Conservation (phyloP, 2,329 filamentous ascomycete species). For the Byssoonygena ceratinophila region DNA sequence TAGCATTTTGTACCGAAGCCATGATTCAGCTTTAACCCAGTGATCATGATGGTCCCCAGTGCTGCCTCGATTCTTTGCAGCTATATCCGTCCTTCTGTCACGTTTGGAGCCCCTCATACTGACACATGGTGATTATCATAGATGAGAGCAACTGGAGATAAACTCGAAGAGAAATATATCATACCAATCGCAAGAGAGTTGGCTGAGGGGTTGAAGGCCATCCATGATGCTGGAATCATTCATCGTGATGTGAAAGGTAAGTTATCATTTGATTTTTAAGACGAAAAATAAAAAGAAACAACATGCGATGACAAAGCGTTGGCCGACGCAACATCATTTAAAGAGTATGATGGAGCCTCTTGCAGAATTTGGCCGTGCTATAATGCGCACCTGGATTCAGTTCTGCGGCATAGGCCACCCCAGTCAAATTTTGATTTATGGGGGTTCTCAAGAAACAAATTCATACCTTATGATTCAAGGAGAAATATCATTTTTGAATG, state of each 20-base stretch:
- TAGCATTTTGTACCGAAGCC: not conserved
- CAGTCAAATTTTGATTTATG: too few species aligned
- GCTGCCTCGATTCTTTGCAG: not conserved
- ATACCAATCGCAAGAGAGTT: constrained; percentile 55
- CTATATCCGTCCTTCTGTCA: not conserved
- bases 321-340: not conserved
- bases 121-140: constrained; percentile 16
- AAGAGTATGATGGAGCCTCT: not conserved
- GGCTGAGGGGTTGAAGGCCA: constrained; percentile 50
- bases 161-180: constrained; percentile 51
- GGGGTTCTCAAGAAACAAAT: too few species aligned
- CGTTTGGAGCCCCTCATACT: not conserved
- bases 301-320: not conserved
- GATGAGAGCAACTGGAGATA: constrained; percentile 42
- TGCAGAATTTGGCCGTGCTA: not conserved
- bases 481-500: not conserved
- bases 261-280: constrained; percentile 6
- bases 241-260: constrained; percentile 55
- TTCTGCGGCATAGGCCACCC: too few species aligned
- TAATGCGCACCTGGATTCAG: too few species aligned
- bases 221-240: constrained; percentile 56
- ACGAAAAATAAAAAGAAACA: not conserved
- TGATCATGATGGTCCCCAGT: not conserved
- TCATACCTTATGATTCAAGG: not conserved
- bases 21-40: not conserved